Evolutionary conservation across 306 rosid species (phyloP), one percentile per base, ranked within the genome.

Genomic region (Vicia villosa): DNA sequence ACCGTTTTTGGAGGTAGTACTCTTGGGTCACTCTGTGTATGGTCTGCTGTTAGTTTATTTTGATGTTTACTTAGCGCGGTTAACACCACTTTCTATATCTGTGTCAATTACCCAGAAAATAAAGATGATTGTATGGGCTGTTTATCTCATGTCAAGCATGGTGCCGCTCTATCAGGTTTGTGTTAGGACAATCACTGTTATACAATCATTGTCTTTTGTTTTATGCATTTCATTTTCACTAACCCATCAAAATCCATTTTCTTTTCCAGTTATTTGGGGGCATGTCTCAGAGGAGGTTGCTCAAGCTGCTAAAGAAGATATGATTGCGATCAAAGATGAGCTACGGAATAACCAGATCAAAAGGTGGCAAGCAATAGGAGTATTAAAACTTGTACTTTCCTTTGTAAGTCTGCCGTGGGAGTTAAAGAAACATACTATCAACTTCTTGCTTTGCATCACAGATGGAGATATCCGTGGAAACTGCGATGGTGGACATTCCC

Each of bases 341-440:
- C 96, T 91, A 67, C 55, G 68, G 52, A 73, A 73, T 68, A 76
- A 84, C 79, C 92, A 45, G 62, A 81, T 74, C 37, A 80, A 81
- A 83, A 89, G 99, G 84, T 91, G 95, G 96, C 83, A 84, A 73
- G 97, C 99, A 68, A 66, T 94, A 70, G 92, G 96, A 86, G 80
- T 78, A 82, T 60, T 87, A 43, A 89, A 88, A 83, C 87, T 83
- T 73, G 81, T 80, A 38, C 88, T 85, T 67, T 72, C 85, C 80
- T 83, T 80, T 74, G 70, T 71, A 43, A 75, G 68, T 80, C 78
- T 94, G 17, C 90, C 96, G 16, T 88, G 95, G 95, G 88, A 89
- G 50, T 60, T 91, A 37, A 91, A 89, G 87, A 86, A 80, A 78
- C 80, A 86, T 45, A 72, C 92, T 36, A 66, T 89, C 76, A 54